A percentile compares a stretch with the other conserved stretches of the same genome.
phyloP scores from a whole-genome alignment of 768 basidiomycete genomes.

The Tylopilus sp. region DNA sequence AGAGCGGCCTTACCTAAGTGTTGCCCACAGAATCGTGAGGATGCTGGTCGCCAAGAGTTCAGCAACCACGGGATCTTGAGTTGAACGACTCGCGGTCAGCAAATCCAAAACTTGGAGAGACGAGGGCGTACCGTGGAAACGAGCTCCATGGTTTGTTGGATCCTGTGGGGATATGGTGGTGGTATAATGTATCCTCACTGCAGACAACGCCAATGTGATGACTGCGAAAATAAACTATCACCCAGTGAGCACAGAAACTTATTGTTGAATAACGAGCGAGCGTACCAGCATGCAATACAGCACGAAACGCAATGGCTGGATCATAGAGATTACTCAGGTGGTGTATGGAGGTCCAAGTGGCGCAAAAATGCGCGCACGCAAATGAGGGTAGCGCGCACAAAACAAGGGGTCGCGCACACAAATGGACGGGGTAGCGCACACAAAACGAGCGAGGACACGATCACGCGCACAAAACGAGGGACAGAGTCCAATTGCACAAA shows the following conservation, averaged over 20 bases:
- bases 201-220: slow-evolving; percentile 44
- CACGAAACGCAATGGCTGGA: slow-evolving; percentile 36
- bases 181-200: slow-evolving; percentile 64
- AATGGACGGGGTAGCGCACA: no score
- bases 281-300: slow-evolving; percentile 45
- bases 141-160: slow-evolving; percentile 50
- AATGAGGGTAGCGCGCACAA: no score
- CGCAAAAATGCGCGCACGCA: no score
- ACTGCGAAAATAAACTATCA: slow-evolving; percentile 43
- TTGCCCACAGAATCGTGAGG: slow-evolving; percentile 60
- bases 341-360: slow-evolving; percentile 7
- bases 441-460: no score
- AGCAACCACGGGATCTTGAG: slow-evolving; percentile 62
- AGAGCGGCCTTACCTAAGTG: slow-evolving; percentile 50
- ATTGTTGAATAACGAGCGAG: neutral
- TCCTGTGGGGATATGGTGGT: slow-evolving; percentile 49
- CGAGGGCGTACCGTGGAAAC: slow-evolving; percentile 57
- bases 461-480: no score
- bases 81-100: slow-evolving; percentile 1
- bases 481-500: no score
- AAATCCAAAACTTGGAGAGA: neutral
- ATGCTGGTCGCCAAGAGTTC: slow-evolving; percentile 64
- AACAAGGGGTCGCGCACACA: no score
- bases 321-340: slow-evolving; percentile 22
- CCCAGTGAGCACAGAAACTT: neutral